These are phyloP conservation scores for Flammula alnicola DNA, from an alignment of 1,284 basidiomycete species.

Conservation along the genomic window DNA sequence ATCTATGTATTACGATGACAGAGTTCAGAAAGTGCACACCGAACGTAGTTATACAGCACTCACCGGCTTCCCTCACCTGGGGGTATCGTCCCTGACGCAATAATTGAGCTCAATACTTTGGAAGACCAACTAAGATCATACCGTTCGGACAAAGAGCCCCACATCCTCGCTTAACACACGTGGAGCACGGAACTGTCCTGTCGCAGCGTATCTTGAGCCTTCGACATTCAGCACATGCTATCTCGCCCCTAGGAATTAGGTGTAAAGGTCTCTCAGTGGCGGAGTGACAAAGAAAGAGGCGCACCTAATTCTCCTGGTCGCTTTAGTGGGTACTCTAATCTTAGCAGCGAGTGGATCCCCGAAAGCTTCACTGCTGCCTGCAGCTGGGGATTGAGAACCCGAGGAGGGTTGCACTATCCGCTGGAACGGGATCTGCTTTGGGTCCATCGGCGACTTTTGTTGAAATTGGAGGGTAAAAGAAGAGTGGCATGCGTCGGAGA, in stretches of 20 bases:
- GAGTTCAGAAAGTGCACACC: neutral
- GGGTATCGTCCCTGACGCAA: constrained; percentile 46
- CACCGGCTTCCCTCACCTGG: constrained; percentile 52
- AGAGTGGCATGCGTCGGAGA: constrained; percentile 7
- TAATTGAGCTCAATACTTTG: neutral
- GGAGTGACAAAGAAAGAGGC: constrained; percentile 1
- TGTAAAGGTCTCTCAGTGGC: neutral
- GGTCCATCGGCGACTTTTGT: constrained; percentile 9
- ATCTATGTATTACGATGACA: constrained; percentile 31
- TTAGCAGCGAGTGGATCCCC: constrained; percentile 15
- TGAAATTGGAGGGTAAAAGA: neutral
- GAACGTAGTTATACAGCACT: neutral
- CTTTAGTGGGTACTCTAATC: constrained; percentile 28
- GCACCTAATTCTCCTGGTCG: constrained; percentile 36
- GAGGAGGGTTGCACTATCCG: too few species aligned
- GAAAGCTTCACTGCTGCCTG: constrained; percentile 6
- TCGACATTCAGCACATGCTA: constrained; percentile 52
- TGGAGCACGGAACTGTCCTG: constrained; percentile 44
- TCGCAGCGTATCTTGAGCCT: constrained; percentile 46
- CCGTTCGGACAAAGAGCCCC: constrained; percentile 52
- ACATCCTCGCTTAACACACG: constrained; percentile 53
- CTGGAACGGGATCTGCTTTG: neutral
- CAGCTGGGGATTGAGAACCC: neutral
- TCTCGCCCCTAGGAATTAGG: constrained; percentile 40
- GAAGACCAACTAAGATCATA: constrained; percentile 15